Percentiles rank a stretch among this genome's conserved stretches.
phyloP scores from a whole-genome alignment of 257 asterid species.

The Gardenia jasminoides region DNA sequence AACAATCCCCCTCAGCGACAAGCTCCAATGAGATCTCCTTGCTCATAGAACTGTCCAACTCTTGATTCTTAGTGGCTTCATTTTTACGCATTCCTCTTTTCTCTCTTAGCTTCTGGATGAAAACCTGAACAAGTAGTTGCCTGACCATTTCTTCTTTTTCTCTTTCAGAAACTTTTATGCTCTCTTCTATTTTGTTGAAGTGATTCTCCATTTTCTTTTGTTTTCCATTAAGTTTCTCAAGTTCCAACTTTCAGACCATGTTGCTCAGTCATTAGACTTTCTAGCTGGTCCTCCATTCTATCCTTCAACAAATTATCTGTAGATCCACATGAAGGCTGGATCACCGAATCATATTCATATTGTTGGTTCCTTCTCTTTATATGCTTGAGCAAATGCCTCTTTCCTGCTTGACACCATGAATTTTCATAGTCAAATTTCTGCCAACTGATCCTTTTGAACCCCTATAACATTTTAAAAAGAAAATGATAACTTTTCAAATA shows the following conservation, averaged over 20 bases:
- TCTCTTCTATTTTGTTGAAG: slow-evolving; percentile 15
- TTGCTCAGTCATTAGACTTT: slow-evolving; percentile 32
- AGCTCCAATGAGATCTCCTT: background rate
- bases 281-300: slow-evolving; percentile 24
- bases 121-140: slow-evolving; percentile 16
- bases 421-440: slow-evolving; percentile 38
- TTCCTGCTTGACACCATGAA: slow-evolving; percentile 47
- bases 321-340: slow-evolving; percentile 7
- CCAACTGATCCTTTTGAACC: slow-evolving; percentile 41
- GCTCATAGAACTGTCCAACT: background rate
- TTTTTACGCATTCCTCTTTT: slow-evolving; percentile 13
- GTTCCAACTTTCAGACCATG: slow-evolving; percentile 30
- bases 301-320: slow-evolving; percentile 5
- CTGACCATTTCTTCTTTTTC: slow-evolving; percentile 13
- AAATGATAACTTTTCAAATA: background rate
- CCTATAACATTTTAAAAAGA: slow-evolving; percentile 22
- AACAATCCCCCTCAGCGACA: background rate
- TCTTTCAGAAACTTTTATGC: background rate
- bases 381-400: slow-evolving; percentile 34
- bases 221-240: slow-evolving; percentile 25
- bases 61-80: slow-evolving; percentile 13
- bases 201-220: slow-evolving; percentile 23
- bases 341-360: background rate
- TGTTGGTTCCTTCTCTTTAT: slow-evolving; percentile 38
- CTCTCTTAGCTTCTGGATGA: slow-evolving; percentile 21